Percentiles rank a stretch among this genome's conserved stretches.
Conservation (phyloP, 2,329 filamentous ascomycete species). For the Cordyceps tenuipes region DNA sequence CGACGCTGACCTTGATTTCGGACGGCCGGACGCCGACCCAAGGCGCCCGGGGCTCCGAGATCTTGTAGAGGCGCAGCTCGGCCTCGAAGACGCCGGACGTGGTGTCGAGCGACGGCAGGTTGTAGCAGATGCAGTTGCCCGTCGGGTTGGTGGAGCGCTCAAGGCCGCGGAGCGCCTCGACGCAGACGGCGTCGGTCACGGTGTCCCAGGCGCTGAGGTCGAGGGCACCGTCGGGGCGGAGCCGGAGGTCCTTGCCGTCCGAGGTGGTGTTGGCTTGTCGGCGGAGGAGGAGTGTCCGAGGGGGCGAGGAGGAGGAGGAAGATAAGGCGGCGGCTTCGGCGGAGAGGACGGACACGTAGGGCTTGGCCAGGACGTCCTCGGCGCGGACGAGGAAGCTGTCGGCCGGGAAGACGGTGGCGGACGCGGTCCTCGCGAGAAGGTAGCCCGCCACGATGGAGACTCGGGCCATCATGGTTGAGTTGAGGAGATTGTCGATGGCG, state of each 20-base stretch:
- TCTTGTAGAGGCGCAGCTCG: constrained; percentile 65
- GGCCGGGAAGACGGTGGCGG: neutral
- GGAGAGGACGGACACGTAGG: constrained; percentile 8
- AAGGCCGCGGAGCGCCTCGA: constrained; percentile 44
- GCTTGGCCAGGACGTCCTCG: constrained; percentile 6
- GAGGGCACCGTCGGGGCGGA: constrained; percentile 36
- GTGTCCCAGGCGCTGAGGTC: constrained; percentile 50
- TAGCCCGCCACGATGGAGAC: neutral
- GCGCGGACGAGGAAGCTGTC: neutral
- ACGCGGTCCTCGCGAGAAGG: neutral
- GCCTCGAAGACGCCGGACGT: constrained; percentile 64
- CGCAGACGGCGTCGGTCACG: constrained; percentile 51
- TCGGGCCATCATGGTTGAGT: neutral
- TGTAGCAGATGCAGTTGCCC: constrained; percentile 76
- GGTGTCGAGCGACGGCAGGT: constrained; percentile 62
- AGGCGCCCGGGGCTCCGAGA: constrained; percentile 48
- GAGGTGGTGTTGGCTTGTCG: neutral
- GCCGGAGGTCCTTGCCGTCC: constrained; percentile 24
- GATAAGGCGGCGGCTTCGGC: neutral
- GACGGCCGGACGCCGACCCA: constrained; percentile 44
- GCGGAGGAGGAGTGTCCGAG: constrained; percentile 1
- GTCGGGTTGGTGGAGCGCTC: constrained; percentile 60
- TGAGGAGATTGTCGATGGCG: neutral
- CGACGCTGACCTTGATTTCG: constrained; percentile 46
- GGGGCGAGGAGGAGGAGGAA: too few relatives aligned